Conservation (phyloP, 352 stramenopile genomes). For the Globisporangium solare region DNA sequence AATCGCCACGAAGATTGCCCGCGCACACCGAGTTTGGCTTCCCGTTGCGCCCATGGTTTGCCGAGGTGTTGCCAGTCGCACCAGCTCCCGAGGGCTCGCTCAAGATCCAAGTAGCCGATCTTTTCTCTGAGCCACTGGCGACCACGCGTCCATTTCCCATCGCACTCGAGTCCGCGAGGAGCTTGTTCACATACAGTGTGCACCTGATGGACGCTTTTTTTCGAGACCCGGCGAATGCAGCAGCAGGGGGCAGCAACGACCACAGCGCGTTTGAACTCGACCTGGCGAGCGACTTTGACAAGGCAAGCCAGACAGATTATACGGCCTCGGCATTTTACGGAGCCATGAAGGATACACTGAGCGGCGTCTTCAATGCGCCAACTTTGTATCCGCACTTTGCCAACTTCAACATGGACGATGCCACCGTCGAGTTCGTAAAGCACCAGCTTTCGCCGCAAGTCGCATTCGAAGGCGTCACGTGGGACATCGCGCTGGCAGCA, state of each 20-base stretch:
- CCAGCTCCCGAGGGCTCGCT: slow-evolving; percentile 15
- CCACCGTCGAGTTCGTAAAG: slow-evolving; percentile 27
- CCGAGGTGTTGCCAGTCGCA: slow-evolving; percentile 24
- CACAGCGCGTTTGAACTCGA: slow-evolving; percentile 18
- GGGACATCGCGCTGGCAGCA: slow-evolving; percentile 34
- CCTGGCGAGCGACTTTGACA: slow-evolving; percentile 13
- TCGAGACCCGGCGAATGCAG: slow-evolving; percentile 24
- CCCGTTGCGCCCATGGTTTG: slow-evolving; percentile 40
- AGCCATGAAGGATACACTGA: slow-evolving; percentile 24
- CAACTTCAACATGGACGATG: slow-evolving; percentile 28
- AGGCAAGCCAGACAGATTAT: slow-evolving; percentile 15
- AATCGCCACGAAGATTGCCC: slow-evolving; percentile 39
- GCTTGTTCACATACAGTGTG: slow-evolving; percentile 26
- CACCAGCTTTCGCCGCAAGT: slow-evolving; percentile 23
- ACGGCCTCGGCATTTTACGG: slow-evolving; percentile 16
- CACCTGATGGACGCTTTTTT: slow-evolving; percentile 42
- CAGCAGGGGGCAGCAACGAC: not conserved
- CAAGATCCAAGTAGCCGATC: slow-evolving; percentile 10
- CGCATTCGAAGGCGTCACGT: slow-evolving; percentile 34
- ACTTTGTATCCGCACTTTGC: slow-evolving; percentile 17
- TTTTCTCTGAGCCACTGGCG: slow-evolving; percentile 8
- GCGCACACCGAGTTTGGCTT: slow-evolving; percentile 50
- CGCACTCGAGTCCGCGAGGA: slow-evolving; percentile 16
- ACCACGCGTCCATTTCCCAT: slow-evolving; percentile 22
- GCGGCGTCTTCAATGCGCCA: slow-evolving; percentile 14